These are phyloP conservation scores for Solanum appendiculatum DNA, from an alignment of 257 asterid species.

Conservation along the genomic window DNA sequence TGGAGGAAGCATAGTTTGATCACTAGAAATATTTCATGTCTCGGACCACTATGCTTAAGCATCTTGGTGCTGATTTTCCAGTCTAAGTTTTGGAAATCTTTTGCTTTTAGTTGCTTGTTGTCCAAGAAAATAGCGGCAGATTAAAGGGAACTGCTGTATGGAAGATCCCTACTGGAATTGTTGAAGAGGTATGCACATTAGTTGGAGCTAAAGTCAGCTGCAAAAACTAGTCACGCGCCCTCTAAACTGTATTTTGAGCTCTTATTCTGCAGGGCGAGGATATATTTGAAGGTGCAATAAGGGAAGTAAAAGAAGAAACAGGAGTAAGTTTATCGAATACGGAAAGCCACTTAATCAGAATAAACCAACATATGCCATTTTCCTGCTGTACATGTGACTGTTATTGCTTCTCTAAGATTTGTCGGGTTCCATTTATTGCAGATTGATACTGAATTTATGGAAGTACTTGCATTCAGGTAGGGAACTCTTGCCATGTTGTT, in stretches of 20 bases:
- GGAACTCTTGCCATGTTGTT: not conserved
- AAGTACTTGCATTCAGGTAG: constrained; percentile 39
- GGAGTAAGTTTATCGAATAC: constrained; percentile 32
- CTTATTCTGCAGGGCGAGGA: constrained; percentile 60
- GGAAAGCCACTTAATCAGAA: not conserved
- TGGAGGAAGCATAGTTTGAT: not conserved
- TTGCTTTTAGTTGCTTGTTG: constrained; percentile 54
- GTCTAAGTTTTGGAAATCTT: not conserved
- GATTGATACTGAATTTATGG: constrained; percentile 35
- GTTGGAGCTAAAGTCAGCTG: not conserved
- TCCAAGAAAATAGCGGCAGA: constrained; percentile 55
- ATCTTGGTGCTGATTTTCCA: not conserved
- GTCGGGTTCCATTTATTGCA: constrained; percentile 14
- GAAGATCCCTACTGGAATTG: constrained; percentile 72
- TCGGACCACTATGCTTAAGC: not conserved
- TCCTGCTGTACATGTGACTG: not conserved
- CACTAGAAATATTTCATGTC: not conserved
- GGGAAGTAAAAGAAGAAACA: constrained; percentile 79
- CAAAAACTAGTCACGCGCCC: not conserved
- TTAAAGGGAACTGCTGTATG: constrained; percentile 41
- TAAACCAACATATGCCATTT: not conserved
- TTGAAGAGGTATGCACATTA: constrained; percentile 41
- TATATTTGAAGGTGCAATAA: constrained; percentile 40
- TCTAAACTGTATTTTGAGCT: not conserved
- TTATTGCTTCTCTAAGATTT: constrained; percentile 4